Conservation (phyloP, 257 asterid genomes). For the Thymus mandschuricus region DNA sequence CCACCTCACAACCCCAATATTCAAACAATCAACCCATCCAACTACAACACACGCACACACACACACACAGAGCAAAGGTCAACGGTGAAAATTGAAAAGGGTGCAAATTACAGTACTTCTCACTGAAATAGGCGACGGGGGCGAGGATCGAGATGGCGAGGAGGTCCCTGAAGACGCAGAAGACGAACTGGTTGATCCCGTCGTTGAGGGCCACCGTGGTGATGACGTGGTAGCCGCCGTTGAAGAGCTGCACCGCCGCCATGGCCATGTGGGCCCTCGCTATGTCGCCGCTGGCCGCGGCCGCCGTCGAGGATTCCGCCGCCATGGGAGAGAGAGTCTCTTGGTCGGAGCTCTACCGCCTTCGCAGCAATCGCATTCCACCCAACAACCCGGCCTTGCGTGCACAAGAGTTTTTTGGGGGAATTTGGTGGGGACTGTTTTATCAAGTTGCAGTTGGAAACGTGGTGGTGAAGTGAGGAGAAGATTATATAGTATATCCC, state of each 20-base stretch:
- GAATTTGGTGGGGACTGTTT: not conserved
- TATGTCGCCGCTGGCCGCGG: slow-evolving; percentile 43
- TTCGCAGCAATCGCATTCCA: not conserved
- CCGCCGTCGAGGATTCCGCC: slow-evolving; percentile 32
- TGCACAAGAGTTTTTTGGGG: not conserved
- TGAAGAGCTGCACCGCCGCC: slow-evolving; percentile 82
- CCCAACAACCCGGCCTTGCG: not conserved
- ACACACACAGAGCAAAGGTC: not conserved
- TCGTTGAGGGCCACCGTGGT: slow-evolving; percentile 86
- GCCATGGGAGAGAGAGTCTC: slow-evolving; percentile 31
- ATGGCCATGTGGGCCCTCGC: slow-evolving; percentile 76
- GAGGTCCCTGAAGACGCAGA: slow-evolving; percentile 82
- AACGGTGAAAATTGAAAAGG: not conserved
- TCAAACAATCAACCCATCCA: not conserved
- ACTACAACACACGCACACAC: not conserved
- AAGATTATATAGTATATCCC: not conserved
- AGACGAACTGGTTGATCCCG: slow-evolving; percentile 85
- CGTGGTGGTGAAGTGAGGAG: not conserved
- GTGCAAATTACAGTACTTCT: slow-evolving; percentile 50
- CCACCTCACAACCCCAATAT: not conserved
- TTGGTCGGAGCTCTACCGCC: slow-evolving; percentile 18
- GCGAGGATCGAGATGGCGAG: slow-evolving; percentile 80
- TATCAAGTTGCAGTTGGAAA: not conserved
- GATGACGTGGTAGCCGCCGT: slow-evolving; percentile 91
- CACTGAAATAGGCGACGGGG: slow-evolving; percentile 82